Evolutionary conservation across 78 protist species (phyloP), one percentile per base, ranked within the genome.

Genomic region (Cyanophora paradoxa): DNA sequence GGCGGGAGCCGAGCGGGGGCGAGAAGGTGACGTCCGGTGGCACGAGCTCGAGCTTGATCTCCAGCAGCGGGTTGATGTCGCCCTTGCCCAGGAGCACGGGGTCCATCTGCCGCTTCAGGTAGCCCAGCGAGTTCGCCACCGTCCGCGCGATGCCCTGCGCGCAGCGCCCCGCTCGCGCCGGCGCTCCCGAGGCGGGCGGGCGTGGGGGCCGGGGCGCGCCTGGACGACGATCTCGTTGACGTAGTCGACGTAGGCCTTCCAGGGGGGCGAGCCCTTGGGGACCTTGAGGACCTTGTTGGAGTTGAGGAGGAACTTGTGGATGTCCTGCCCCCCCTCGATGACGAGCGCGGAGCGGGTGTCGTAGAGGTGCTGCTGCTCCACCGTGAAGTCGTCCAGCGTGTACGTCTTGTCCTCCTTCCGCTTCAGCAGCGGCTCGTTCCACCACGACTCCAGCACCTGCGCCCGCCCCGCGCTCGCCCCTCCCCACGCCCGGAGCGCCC

Each of bases 201-300:
- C n/a, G n/a, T n/a, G n/a, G n/a, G 68, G 44, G 42, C 33, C 22
- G 68, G 50, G 33, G 20, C 30, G 20, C 5, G 82, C 82, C 36
- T 76, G 42, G 37, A 39, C 17, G 33, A 88, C 62, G 7, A 74
- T 28, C 41, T 28, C 62, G 71, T 81, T 75, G 64, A 78, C 64
- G 72, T 72, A 63, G 33, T 54, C 68, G 36, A 82, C 73, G 81
- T 88, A 88, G 13, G 39, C 72, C 14, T 40, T 52, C 90, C 89
- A 88, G 44, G 37, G 22, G 11, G 52, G 64, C n/a, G 56, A 19
- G 28, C 36, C 76, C 6, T 16, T n/a, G 31, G 5, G 3, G 37
- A 26, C 72, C 19, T 42, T n/a, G n/a, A 61, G 50, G 13, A 36
- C n/a, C 39, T 61, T 61, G 44, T 61, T 37, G 42, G 24, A 20